Evolutionary conservation across 352 stramenopile genomes (phyloP).

Genomic region (Phytophthora niederhauseri): DNA sequence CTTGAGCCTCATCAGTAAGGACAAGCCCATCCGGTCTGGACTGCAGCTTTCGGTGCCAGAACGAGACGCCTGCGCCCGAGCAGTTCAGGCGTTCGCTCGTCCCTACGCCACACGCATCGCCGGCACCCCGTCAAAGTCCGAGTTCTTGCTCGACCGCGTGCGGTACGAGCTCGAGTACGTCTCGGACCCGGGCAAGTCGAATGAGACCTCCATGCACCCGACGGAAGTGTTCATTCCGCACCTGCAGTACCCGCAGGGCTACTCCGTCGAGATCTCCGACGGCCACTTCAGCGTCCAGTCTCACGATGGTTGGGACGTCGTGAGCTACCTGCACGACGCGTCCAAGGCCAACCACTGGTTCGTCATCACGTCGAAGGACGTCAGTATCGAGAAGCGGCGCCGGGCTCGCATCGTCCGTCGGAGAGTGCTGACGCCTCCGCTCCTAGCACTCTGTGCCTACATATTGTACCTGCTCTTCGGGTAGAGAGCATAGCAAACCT

Average conservation of each 20-base stretch:
- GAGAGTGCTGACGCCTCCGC: conserved; percentile 21
- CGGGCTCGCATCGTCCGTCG: conserved; percentile 25
- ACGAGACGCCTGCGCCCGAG: conserved; percentile 47
- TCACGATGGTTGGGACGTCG: conserved; percentile 65
- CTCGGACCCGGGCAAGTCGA: conserved; percentile 41
- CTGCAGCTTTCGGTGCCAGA: conserved; percentile 18
- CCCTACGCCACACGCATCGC: conserved; percentile 73
- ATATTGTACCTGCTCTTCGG: conserved; percentile 43
- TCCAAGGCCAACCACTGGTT: conserved; percentile 44
- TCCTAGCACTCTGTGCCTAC: conserved; percentile 29
- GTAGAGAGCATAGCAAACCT: conserved; percentile 9
- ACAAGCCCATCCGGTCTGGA: conserved; percentile 35
- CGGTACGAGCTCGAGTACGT: conserved; percentile 71
- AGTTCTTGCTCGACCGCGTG: conserved; percentile 53
- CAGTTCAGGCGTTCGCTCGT: conserved; percentile 66
- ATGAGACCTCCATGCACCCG: conserved; percentile 31
- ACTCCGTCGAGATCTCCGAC: conserved; percentile 60
- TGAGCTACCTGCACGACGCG: conserved; percentile 64
- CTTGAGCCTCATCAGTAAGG: conserved; percentile 76
- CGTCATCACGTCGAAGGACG: conserved; percentile 54
- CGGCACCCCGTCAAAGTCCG: conserved; percentile 61
- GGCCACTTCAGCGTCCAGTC: conserved; percentile 52
- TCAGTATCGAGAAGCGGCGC: conserved; percentile 36
- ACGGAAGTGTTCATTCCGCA: conserved; percentile 81
- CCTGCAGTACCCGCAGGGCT: conserved; percentile 74